These are phyloP conservation scores for Senna siamea DNA, from an alignment of 306 rosid genomes.

Conservation along the genomic window DNA sequence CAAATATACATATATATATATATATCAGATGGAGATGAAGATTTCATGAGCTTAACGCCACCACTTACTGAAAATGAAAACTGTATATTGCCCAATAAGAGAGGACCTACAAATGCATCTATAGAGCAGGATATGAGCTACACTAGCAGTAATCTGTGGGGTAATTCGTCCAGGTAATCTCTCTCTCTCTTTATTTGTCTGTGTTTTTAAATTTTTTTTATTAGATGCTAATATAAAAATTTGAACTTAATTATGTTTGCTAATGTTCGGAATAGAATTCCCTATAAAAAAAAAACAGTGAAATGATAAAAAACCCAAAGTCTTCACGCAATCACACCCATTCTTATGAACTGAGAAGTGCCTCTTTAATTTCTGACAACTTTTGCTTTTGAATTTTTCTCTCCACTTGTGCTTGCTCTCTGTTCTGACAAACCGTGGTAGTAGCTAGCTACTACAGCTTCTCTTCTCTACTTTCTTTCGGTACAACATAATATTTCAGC, in stretches of 20 bases:
- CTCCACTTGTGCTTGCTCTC: constrained; percentile 38
- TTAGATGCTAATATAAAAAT: too few relatives aligned
- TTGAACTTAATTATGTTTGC: too few relatives aligned
- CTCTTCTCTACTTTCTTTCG: constrained; percentile 25
- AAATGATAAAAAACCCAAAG: constrained; percentile 32
- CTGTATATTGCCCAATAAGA: constrained; percentile 47
- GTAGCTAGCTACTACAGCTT: constrained; percentile 22
- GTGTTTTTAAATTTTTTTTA: too few relatives aligned
- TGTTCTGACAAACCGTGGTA: constrained; percentile 35
- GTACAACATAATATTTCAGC: constrained; percentile 37
- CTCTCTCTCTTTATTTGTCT: background rate
- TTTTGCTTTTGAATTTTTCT: constrained; percentile 53
- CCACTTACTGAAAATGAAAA: constrained; percentile 50
- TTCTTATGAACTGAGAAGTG: constrained; percentile 53
- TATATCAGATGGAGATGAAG: constrained; percentile 80
- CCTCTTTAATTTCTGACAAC: constrained; percentile 46
- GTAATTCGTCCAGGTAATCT: constrained; percentile 72
- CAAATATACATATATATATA: background rate
- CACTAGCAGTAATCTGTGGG: constrained; percentile 58
- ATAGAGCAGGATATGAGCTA: constrained; percentile 52
- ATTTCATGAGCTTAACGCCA: constrained; percentile 59
- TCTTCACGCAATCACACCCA: constrained; percentile 9
- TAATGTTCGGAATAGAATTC: too few relatives aligned
- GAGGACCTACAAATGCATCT: constrained; percentile 52
- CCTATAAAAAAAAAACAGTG: too few relatives aligned